A percentile compares a stretch with the other conserved stretches of the same genome.
phyloP scores from a whole-genome alignment of 192 early-diverging fungal species.

The Chytriomyces confervae region DNA sequence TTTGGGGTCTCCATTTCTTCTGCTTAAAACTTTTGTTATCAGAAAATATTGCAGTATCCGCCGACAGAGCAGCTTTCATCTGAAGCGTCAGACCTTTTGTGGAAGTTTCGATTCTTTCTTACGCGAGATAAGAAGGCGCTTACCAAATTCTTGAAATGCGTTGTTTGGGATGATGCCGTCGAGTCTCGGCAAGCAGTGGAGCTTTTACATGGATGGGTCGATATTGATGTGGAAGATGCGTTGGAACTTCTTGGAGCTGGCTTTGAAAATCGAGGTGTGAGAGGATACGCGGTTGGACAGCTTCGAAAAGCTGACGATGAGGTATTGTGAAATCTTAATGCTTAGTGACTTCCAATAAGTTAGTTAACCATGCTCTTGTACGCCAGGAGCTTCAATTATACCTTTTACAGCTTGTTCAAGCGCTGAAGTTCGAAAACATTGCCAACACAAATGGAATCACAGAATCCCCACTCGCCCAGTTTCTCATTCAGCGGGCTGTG shows the following conservation, averaged over 20 bases:
- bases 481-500: slow-evolving; percentile 88
- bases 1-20: background rate
- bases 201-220: slow-evolving; percentile 84
- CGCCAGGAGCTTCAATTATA: slow-evolving; percentile 88
- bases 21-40: slow-evolving; percentile 5
- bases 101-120: slow-evolving; percentile 97
- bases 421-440: slow-evolving; percentile 92
- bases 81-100: slow-evolving; percentile 93
- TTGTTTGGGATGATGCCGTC: slow-evolving; percentile 90
- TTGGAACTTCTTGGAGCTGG: slow-evolving; percentile 88
- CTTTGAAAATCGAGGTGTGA: slow-evolving; percentile 83
- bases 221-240: slow-evolving; percentile 94
- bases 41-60: slow-evolving; percentile 91
- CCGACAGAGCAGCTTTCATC: slow-evolving; percentile 82
- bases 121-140: slow-evolving; percentile 93
- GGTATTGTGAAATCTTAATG: slow-evolving; percentile 48
- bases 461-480: slow-evolving; percentile 73
- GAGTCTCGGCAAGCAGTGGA: slow-evolving; percentile 93
- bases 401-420: slow-evolving; percentile 96
- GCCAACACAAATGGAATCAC: slow-evolving; percentile 33
- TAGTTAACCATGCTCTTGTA: background rate
- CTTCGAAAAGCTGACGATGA: slow-evolving; percentile 90
- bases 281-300: slow-evolving; percentile 87
- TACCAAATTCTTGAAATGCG: slow-evolving; percentile 97
- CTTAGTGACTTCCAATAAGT: background rate